Conservation (phyloP, 306 rosid species). For the Cucumis cinereus region DNA sequence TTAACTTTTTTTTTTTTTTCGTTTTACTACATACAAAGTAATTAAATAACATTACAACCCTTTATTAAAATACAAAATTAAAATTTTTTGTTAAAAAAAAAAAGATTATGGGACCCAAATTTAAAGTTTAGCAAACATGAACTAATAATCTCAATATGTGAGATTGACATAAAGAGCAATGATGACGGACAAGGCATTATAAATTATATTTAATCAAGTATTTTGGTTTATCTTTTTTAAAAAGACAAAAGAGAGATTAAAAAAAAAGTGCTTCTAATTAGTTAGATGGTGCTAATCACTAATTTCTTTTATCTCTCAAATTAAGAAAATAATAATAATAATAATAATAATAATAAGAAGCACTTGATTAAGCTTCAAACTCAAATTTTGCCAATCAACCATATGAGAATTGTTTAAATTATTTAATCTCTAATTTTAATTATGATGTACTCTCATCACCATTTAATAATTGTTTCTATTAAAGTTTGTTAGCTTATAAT, state of each 20-base stretch:
- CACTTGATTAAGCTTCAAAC: slow-evolving; percentile 10
- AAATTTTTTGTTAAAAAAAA: too few species aligned
- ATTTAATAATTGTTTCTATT: neutral
- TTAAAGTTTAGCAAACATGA: neutral
- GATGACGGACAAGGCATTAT: neutral
- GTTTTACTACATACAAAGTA: too few species aligned
- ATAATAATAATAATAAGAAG: too few species aligned
- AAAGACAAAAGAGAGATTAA: neutral
- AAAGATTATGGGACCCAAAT: neutral
- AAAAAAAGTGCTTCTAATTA: neutral
- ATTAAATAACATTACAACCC: too few species aligned
- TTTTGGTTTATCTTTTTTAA: neutral
- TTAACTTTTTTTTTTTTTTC: too few species aligned
- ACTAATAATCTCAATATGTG: neutral
- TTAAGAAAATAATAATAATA: too few species aligned
- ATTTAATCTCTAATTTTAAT: neutral
- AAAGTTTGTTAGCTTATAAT: neutral
- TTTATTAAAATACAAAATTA: too few species aligned
- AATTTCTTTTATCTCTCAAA: neutral
- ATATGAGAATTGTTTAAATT: neutral
- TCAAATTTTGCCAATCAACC: slow-evolving; percentile 5
- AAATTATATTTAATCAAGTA: neutral
- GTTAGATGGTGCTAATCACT: neutral
- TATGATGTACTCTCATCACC: neutral
- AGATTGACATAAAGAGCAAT: neutral